phyloP scores from a whole-genome alignment of 2,329 filamentous ascomycete species.

The Apiospora rasikravindrae region DNA sequence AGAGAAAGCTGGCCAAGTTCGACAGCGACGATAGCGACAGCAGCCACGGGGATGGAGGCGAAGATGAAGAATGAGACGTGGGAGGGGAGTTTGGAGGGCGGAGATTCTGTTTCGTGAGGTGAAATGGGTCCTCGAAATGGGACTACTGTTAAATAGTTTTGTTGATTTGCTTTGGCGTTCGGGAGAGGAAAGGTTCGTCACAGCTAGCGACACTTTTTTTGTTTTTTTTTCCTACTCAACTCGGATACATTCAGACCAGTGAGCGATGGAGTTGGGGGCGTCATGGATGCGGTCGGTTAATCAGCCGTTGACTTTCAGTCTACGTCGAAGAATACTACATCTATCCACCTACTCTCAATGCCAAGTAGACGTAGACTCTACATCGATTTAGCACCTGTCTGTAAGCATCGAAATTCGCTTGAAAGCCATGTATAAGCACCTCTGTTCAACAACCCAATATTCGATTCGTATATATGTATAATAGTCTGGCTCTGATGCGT shows the following conservation, averaged over 20 bases:
- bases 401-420: background rate
- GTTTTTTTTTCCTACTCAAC: background rate
- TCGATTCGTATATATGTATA: conserved; percentile 6
- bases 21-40: conserved; percentile 5
- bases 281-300: background rate
- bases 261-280: background rate
- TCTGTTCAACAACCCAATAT: background rate
- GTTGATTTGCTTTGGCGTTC: conserved; percentile 1
- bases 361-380: background rate
- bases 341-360: background rate
- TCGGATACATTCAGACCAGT: background rate
- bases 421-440: background rate
- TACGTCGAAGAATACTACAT: background rate
- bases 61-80: background rate
- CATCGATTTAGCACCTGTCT: background rate
- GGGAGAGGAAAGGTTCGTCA: background rate
- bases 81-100: background rate
- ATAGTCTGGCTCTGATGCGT: background rate
- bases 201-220: background rate
- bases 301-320: background rate
- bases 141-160: background rate
- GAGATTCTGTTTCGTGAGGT: background rate
- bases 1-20: background rate
- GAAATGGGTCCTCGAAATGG: background rate
- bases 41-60: background rate